phyloP scores from a whole-genome alignment of 768 basidiomycete genomes.

The Mrakia frigida region DNA sequence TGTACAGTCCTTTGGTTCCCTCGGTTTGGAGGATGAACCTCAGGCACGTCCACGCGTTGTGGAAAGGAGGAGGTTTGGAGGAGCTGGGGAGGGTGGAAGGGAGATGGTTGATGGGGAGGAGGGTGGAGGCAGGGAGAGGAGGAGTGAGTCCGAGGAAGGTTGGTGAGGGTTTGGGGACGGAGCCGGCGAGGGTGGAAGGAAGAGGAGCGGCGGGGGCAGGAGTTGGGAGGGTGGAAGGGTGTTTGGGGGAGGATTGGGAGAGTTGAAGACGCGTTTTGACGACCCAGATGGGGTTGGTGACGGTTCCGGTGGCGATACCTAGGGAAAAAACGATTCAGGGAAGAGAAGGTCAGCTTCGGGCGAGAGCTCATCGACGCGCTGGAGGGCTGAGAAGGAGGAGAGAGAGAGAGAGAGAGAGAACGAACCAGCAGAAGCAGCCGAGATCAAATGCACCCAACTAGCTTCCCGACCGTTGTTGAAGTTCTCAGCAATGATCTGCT shows the following conservation, averaged over 20 bases:
- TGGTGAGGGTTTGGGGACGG: constrained; percentile 18
- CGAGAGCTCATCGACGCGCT: not conserved
- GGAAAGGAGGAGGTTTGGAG: constrained; percentile 29
- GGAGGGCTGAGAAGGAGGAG: not conserved
- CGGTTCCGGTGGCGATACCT: constrained; percentile 78
- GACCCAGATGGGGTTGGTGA: constrained; percentile 98
- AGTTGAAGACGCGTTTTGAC: constrained; percentile 95
- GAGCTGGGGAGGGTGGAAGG: not conserved
- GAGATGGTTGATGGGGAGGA: constrained; percentile 18
- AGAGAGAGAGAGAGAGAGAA: not conserved
- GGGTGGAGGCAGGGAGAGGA: constrained; percentile 17
- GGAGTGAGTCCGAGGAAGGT: constrained; percentile 17
- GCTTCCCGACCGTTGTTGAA: constrained; percentile 80
- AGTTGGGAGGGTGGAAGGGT: not conserved
- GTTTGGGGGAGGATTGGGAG: constrained; percentile 32
- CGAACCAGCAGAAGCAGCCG: constrained; percentile 67
- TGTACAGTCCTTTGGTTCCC: constrained; percentile 84
- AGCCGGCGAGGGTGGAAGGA: constrained; percentile 2
- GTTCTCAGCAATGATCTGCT: constrained; percentile 74
- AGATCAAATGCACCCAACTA: constrained; percentile 72
- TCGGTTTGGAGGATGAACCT: constrained; percentile 71
- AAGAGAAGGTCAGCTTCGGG: not conserved
- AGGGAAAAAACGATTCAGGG: not conserved
- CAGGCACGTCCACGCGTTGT: constrained; percentile 42
- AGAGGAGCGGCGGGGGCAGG: constrained; percentile 33